These are phyloP conservation scores for Teunomyces pallodes DNA, from an alignment of 805 yeast genomes.

Conservation along the genomic window DNA sequence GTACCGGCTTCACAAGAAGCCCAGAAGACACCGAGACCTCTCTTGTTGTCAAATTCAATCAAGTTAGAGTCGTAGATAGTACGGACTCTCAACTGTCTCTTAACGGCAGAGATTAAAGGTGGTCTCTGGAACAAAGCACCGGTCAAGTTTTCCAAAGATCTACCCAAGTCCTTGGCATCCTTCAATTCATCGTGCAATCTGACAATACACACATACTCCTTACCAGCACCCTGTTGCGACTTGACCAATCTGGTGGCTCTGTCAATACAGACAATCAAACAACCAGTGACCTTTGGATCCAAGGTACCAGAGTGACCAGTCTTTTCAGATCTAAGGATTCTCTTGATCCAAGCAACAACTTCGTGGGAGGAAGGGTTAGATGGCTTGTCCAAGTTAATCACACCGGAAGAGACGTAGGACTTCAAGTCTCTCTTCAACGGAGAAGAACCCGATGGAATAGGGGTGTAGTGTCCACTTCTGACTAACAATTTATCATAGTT, in stretches of 20 bases:
- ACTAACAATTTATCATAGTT: slow-evolving; percentile 92
- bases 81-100: slow-evolving; percentile 97
- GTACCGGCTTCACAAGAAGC: slow-evolving; percentile 99
- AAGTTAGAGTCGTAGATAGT: slow-evolving; percentile 95
- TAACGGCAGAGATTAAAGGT: slow-evolving; percentile 97
- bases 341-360: slow-evolving; percentile 98
- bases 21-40: slow-evolving; percentile 98
- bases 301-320: slow-evolving; percentile 99
- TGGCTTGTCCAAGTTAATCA: slow-evolving; percentile 95
- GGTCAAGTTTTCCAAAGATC: slow-evolving; percentile 88
- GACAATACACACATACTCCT: slow-evolving; percentile 97
- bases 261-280: slow-evolving; percentile 96
- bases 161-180: slow-evolving; percentile 85
- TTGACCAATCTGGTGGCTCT: slow-evolving; percentile 97
- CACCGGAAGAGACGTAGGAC: slow-evolving; percentile 89
- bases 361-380: slow-evolving; percentile 98
- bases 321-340: slow-evolving; percentile 92
- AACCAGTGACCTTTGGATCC: slow-evolving; percentile 98
- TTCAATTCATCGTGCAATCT: slow-evolving; percentile 91
- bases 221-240: slow-evolving; percentile 99
- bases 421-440: slow-evolving; percentile 93
- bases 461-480: slow-evolving; percentile 96
- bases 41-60: slow-evolving; percentile 94
- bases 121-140: slow-evolving; percentile 99
- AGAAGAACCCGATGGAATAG: slow-evolving; percentile 92